Evolutionary conservation across 768 basidiomycete genomes (phyloP), one percentile per base, ranked within the genome.

Genomic region (Macrocybe gigantea): DNA sequence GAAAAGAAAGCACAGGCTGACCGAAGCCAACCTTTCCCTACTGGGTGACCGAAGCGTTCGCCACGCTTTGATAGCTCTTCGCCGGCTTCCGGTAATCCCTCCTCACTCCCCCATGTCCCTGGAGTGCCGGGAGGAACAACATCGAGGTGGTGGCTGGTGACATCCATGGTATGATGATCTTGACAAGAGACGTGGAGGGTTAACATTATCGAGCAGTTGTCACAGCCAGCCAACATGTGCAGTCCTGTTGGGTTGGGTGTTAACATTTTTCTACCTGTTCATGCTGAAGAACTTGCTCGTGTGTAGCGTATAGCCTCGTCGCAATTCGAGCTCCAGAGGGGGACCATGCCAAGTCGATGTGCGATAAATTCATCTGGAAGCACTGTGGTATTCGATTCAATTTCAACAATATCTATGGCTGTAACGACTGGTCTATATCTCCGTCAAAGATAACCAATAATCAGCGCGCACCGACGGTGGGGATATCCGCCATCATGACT

Each of bases 371-470:
- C 96, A 67, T 99, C 96, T 2, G 94, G 91, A 14, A 99, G 70
- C 3, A 96, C 94, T 1, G 90, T 83, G 5, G 92, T 93, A 64
- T 99, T 99, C 47, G 78, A 78, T 50, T 86, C 79, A 53, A 98
- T 87, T 65, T 93, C 88, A 8, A 98, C 95, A 68, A 95, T 85
- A 71, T 99, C 96, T 54, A 99, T 98, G 33, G 94, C 96, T 97
- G 59, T 14, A 53, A 35, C 12, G 22, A 45, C 2, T 36, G 36
- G 48, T 38, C 58, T 55, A 9, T 33, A 12, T 7, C 30, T 39
- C 32, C 9, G 34, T 45, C 30, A 53, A 34, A 11, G 12, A 47
- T 36, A 36, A 6, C 33, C 38, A 33, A 31, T 34, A 11, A 9
- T 22, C 30, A 13, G 5, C 32, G 73, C 88, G 62, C 61, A 93